Conservation (phyloP, 345 rosid genomes). For the Geranium rotundifolium region DNA sequence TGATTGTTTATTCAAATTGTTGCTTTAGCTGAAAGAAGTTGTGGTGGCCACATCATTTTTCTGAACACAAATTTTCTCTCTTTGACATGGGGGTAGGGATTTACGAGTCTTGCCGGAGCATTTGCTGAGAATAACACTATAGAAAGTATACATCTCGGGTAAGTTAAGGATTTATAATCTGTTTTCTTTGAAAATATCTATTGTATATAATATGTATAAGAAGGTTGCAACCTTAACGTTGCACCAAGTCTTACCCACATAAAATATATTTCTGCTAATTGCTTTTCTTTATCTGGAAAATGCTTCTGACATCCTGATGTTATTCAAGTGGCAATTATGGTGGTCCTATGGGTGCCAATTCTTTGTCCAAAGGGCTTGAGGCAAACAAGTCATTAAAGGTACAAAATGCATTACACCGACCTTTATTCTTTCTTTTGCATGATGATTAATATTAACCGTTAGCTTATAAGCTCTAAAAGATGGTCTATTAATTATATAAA, state of each 20-base stretch:
- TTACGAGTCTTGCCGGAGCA: conserved; percentile 87
- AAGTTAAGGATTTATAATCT: conserved; percentile 23
- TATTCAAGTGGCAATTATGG: conserved; percentile 83
- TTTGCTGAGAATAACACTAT: conserved; percentile 56
- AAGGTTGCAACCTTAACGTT: no score
- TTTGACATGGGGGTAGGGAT: conserved; percentile 73
- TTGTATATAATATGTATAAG: conserved; percentile 9
- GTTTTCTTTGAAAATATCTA: conserved; percentile 2
- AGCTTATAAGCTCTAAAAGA: not conserved
- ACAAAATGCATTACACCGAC: conserved; percentile 9
- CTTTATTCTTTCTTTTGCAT: conserved; percentile 3
- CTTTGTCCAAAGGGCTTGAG: conserved; percentile 86
- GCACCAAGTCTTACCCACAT: not conserved
- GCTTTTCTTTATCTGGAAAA: conserved; percentile 9
- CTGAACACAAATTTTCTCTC: conserved; percentile 6
- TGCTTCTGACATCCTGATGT: conserved; percentile 18
- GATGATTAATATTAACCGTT: not conserved
- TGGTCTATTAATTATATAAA: not conserved
- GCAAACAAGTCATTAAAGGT: conserved; percentile 81
- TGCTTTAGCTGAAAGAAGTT: conserved; percentile 6
- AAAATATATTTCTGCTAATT: conserved; percentile 5
- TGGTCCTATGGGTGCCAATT: conserved; percentile 92
- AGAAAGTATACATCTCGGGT: conserved; percentile 74
- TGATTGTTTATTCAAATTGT: conserved; percentile 16
- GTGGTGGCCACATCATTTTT: conserved; percentile 18